Conservation (phyloP, 306 rosid species). For the Acacia melanoxylon region DNA sequence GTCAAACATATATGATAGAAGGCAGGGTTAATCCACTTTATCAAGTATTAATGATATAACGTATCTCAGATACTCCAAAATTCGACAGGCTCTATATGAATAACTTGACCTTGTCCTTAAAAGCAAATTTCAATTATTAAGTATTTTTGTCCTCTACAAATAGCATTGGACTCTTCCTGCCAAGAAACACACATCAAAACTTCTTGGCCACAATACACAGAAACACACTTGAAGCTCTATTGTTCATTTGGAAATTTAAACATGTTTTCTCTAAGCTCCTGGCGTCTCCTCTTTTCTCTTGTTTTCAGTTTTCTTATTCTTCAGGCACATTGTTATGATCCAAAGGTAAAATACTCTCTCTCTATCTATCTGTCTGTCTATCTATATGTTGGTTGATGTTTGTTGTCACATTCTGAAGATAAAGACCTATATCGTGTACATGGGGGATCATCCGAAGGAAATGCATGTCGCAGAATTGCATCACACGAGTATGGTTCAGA, state of each 20-base stretch:
- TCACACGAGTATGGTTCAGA: slow-evolving; percentile 30
- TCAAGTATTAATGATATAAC: not conserved
- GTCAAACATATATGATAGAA: not conserved
- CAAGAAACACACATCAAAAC: not conserved
- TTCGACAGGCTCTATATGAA: not conserved
- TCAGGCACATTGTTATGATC: not conserved
- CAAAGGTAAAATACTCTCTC: not conserved
- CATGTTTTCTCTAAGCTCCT: not conserved
- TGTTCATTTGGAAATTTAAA: not conserved
- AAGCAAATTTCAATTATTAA: not conserved
- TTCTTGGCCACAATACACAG: not conserved
- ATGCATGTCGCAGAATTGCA: not conserved
- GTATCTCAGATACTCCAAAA: not conserved
- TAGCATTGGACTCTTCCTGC: not conserved
- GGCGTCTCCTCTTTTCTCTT: not conserved
- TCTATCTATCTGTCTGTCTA: too few species aligned
- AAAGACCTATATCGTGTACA: slow-evolving; percentile 30
- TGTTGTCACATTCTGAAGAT: not conserved
- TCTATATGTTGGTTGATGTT: too few species aligned
- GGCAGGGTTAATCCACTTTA: not conserved
- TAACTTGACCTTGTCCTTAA: not conserved
- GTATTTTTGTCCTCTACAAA: not conserved
- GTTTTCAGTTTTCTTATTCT: not conserved
- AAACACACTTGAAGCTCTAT: not conserved
- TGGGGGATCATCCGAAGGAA: slow-evolving; percentile 26